Evolutionary conservation across 768 basidiomycete species (phyloP).

Genomic region (Lentinula raphanica): DNA sequence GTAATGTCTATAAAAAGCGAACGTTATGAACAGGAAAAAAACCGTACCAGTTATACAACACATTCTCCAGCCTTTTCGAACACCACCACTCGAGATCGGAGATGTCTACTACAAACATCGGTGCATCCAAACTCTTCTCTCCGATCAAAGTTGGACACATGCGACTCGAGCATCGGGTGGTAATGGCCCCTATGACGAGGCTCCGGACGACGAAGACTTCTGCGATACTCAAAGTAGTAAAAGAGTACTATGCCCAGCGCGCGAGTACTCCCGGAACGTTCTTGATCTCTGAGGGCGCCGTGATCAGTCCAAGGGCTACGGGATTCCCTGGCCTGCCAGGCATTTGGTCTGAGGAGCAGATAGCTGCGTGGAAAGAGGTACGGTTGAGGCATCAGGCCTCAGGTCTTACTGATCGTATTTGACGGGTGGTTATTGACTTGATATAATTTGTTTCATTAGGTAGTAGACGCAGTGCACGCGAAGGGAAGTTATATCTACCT

Average conservation of each 20-base stretch:
- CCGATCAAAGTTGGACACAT: constrained; percentile 24
- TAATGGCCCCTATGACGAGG: constrained; percentile 29
- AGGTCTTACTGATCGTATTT: neutral
- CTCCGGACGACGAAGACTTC: constrained; percentile 19
- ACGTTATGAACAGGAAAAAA: too few species aligned
- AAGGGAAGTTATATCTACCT: constrained; percentile 40
- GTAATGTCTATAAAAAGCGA: too few species aligned
- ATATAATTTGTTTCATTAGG: constrained; percentile 18
- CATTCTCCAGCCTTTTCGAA: too few species aligned
- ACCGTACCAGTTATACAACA: too few species aligned
- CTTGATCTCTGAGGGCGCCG: constrained; percentile 34
- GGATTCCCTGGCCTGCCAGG: constrained; percentile 29
- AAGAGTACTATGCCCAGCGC: constrained; percentile 24
- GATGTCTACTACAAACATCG: neutral
- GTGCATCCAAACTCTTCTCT: constrained; percentile 16
- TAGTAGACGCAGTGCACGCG: constrained; percentile 48
- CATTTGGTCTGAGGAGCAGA: constrained; percentile 31
- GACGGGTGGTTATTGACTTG: too few species aligned
- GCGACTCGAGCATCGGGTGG: constrained; percentile 25
- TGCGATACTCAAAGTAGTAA: constrained; percentile 16
- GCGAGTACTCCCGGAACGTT: constrained; percentile 26
- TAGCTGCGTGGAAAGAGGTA: constrained; percentile 13
- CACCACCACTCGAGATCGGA: neutral
- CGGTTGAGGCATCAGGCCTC: neutral
- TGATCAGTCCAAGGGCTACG: constrained; percentile 23